Conservation (phyloP, 2,329 filamentous ascomycete genomes). For the Fusarium euwallaceae region DNA sequence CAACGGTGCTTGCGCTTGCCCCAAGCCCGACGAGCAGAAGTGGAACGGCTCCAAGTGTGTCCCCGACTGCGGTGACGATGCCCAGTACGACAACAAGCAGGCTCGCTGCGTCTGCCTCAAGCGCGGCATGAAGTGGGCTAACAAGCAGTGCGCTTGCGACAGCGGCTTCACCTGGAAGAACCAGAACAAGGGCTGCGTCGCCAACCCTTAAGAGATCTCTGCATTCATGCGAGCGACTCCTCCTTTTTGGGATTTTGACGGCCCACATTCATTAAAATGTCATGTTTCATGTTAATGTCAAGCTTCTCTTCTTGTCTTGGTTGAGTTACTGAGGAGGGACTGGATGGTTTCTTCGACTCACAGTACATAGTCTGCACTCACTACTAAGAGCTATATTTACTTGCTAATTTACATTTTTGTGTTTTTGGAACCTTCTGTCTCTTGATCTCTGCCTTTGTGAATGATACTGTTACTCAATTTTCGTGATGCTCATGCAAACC, state of each 20-base stretch:
- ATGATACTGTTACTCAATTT: not conserved
- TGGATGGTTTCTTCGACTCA: not conserved
- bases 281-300: constrained; percentile 3
- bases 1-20: not conserved
- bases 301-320: not conserved
- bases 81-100: not conserved
- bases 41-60: constrained; percentile 11
- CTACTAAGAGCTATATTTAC: constrained; percentile 5
- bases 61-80: not conserved
- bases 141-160: constrained; percentile 1
- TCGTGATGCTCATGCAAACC: not conserved
- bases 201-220: not conserved
- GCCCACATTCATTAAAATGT: constrained; percentile 5
- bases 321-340: not conserved
- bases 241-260: not conserved
- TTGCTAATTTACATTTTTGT: constrained; percentile 8
- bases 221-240: not conserved
- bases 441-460: not conserved
- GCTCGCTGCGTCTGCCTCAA: constrained; percentile 8
- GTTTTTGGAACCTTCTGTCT: not conserved
- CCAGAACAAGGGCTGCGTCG: not conserved
- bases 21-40: not conserved
- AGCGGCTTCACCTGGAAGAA: not conserved
- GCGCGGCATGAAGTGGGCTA: not conserved
- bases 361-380: constrained; percentile 3